Conservation (phyloP, 2,329 filamentous ascomycete genomes). For the Venturia aucupariae region DNA sequence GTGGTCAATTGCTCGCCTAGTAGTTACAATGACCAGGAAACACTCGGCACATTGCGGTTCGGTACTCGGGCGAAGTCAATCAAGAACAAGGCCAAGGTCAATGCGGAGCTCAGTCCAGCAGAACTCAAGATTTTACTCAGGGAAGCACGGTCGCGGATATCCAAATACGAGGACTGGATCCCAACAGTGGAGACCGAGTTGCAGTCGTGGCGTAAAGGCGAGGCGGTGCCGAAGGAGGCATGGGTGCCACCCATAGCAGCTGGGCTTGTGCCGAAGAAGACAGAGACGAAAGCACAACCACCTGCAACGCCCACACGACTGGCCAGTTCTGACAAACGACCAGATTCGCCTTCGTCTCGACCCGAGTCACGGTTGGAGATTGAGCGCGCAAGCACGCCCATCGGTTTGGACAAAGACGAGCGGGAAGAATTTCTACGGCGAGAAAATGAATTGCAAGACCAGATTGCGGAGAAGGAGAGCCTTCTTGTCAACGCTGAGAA, state of each 20-base stretch:
- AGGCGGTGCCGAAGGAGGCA: slow-evolving; percentile 76
- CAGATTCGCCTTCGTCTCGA: slow-evolving; percentile 54
- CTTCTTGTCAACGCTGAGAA: slow-evolving; percentile 72
- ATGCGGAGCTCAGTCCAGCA: slow-evolving; percentile 89
- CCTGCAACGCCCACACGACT: slow-evolving; percentile 18
- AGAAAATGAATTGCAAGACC: slow-evolving; percentile 95
- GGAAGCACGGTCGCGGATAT: slow-evolving; percentile 83
- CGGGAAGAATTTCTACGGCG: slow-evolving; percentile 89
- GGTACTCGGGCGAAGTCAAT: slow-evolving; percentile 96
- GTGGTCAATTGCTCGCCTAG: slow-evolving; percentile 99
- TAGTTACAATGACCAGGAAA: slow-evolving; percentile 96
- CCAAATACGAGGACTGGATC: slow-evolving; percentile 82
- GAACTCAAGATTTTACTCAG: slow-evolving; percentile 90
- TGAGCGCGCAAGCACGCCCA: slow-evolving; percentile 79
- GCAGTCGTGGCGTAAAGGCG: slow-evolving; percentile 76
- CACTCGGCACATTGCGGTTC: slow-evolving; percentile 82
- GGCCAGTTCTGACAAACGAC: slow-evolving; percentile 18
- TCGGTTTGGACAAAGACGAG: slow-evolving; percentile 89
- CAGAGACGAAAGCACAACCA: slow-evolving; percentile 35
- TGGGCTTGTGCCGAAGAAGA: slow-evolving; percentile 41
- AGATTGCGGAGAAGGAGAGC: slow-evolving; percentile 86
- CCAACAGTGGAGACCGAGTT: slow-evolving; percentile 76
- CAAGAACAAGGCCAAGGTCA: slow-evolving; percentile 99
- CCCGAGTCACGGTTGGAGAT: slow-evolving; percentile 57
- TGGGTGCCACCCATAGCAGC: slow-evolving; percentile 64